A percentile compares a stretch with the other conserved stretches of the same genome.
Evolutionary conservation across 106 monocot species (phyloP).

Genomic region (Phalaenopsis aphrodite): DNA sequence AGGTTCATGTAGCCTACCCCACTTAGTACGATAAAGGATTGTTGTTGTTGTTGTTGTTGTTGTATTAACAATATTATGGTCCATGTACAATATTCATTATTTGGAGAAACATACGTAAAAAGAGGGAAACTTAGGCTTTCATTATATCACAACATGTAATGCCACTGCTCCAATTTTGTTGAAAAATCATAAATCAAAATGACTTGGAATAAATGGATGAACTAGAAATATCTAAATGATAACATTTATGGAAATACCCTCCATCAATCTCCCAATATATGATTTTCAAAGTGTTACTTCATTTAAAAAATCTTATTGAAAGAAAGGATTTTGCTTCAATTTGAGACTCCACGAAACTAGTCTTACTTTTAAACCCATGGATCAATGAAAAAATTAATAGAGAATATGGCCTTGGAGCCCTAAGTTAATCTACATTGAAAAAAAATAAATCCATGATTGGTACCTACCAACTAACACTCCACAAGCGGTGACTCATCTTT

Average conservation of each 20-base stretch:
- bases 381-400: background rate
- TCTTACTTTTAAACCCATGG: background rate
- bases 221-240: background rate
- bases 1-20: too few species aligned
- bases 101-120: too few species aligned
- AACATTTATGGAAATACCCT: background rate
- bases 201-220: background rate
- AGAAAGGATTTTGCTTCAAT: background rate
- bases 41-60: too few species aligned
- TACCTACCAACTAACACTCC: too few species aligned
- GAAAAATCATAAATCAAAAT: background rate
- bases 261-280: background rate
- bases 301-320: background rate
- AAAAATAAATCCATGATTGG: too few species aligned
- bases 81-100: too few species aligned
- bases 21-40: too few species aligned
- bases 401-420: too few species aligned
- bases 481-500: too few species aligned
- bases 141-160: background rate
- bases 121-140: background rate
- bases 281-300: background rate
- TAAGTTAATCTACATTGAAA: too few species aligned
- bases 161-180: background rate
- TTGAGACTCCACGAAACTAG: background rate
- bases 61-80: too few species aligned